A percentile compares a stretch with the other conserved stretches of the same genome.
Evolutionary conservation across 129 eudicot species (phyloP).

Genomic region (Pulicaria dysenterica): DNA sequence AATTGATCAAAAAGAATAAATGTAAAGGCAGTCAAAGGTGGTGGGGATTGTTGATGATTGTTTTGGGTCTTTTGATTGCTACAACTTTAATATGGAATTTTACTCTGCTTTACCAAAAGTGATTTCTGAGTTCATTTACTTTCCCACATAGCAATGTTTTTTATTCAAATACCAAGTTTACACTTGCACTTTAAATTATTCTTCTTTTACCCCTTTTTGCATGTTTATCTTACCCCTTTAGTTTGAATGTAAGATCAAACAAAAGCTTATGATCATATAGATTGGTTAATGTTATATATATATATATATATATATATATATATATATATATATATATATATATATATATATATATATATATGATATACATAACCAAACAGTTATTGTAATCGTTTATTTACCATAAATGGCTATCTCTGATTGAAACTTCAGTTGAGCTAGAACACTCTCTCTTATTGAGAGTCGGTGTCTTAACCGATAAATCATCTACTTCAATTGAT

Average conservation of each 20-base stretch:
- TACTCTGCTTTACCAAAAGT: constrained; percentile 44
- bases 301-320: too few species aligned
- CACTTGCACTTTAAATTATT: constrained; percentile 19
- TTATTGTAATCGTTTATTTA: too few species aligned
- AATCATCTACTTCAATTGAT: neutral
- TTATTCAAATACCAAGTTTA: constrained; percentile 18
- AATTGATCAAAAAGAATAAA: constrained; percentile 10
- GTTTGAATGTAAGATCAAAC: constrained; percentile 17
- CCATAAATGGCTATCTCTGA: too few species aligned
- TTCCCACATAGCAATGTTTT: constrained; percentile 45
- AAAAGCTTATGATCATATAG: constrained; percentile 10
- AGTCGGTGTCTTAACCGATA: too few species aligned
- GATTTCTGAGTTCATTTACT: constrained; percentile 40
- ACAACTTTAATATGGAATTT: constrained; percentile 35
- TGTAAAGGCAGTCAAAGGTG: constrained; percentile 40
- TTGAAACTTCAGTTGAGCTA: too few species aligned
- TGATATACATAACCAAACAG: too few species aligned
- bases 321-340: too few species aligned
- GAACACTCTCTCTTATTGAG: too few species aligned
- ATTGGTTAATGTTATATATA: neutral
- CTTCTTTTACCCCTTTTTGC: constrained; percentile 24
- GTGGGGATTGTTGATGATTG: constrained; percentile 42
- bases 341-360: too few species aligned
- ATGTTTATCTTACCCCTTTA: neutral
- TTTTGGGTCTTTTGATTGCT: constrained; percentile 38